These are phyloP conservation scores for Bocquillonia castaneifolia DNA, from an alignment of 441 rosid species.

Conservation along the genomic window DNA sequence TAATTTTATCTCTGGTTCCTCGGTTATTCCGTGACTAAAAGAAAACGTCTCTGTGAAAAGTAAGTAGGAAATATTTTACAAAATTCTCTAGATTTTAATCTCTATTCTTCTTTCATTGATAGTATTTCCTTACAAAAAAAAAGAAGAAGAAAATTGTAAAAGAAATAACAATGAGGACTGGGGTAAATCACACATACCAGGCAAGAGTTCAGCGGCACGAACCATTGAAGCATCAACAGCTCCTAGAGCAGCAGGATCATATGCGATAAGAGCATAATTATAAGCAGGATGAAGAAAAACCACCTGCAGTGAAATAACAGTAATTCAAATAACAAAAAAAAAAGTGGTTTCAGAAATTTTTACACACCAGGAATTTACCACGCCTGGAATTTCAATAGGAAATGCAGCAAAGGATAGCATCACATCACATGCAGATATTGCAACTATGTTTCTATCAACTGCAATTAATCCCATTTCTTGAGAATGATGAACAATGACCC, in stretches of 20 bases:
- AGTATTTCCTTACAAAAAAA: background rate
- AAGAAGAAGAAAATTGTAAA: background rate
- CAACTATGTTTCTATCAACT: slow-evolving; percentile 89
- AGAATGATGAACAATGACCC: slow-evolving; percentile 86
- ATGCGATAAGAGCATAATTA: slow-evolving; percentile 89
- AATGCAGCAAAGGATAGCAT: slow-evolving; percentile 94
- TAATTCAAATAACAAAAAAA: slow-evolving; percentile 22
- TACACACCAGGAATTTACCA: slow-evolving; percentile 44
- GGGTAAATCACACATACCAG: slow-evolving; percentile 47
- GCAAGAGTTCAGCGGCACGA: slow-evolving; percentile 84
- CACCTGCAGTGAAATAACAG: slow-evolving; percentile 51
- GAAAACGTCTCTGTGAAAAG: no score
- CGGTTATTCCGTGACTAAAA: background rate
- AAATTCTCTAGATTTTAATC: background rate
- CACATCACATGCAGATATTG: slow-evolving; percentile 83
- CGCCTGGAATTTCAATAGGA: slow-evolving; percentile 96
- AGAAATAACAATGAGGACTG: background rate
- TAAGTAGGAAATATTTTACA: background rate
- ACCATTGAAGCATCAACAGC: slow-evolving; percentile 65
- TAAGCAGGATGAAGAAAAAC: slow-evolving; percentile 97
- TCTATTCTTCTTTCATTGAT: background rate
- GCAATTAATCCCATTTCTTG: slow-evolving; percentile 81
- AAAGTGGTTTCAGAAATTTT: slow-evolving; percentile 11
- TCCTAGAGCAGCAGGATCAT: slow-evolving; percentile 79
- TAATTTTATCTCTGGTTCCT: background rate